These are phyloP conservation scores for Helianthus tuberosus DNA, from an alignment of 129 eudicot genomes.

Conservation along the genomic window DNA sequence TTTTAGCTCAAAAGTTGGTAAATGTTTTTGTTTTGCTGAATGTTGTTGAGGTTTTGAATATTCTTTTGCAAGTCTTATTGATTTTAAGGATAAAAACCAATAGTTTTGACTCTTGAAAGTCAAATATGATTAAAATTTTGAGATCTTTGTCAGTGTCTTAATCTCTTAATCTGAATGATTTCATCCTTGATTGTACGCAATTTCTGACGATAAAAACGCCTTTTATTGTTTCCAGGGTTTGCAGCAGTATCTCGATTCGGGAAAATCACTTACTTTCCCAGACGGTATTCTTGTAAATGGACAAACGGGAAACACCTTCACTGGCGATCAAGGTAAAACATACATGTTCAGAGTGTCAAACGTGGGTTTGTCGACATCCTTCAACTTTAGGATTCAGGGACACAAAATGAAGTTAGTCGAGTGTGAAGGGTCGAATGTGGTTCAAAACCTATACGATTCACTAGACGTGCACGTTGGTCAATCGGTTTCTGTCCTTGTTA, in stretches of 20 bases:
- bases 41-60: background rate
- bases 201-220: background rate
- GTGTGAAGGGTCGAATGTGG: conserved; percentile 89
- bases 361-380: conserved; percentile 77
- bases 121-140: background rate
- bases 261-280: conserved; percentile 73
- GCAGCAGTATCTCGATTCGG: conserved; percentile 67
- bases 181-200: background rate
- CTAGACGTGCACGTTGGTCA: conserved; percentile 94
- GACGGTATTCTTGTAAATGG: conserved; percentile 86
- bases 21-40: conserved; percentile 8
- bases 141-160: background rate
- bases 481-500: conserved; percentile 81
- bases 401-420: conserved; percentile 89
- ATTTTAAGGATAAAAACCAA: background rate
- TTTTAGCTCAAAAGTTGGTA: conserved; percentile 6
- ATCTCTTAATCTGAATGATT: background rate
- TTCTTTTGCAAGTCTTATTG: background rate
- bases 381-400: conserved; percentile 90
- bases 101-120: conserved; percentile 18
- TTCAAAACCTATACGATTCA: conserved; percentile 72
- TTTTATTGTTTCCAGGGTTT: conserved; percentile 52
- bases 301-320: conserved; percentile 55
- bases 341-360: conserved; percentile 95
- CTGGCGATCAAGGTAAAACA: conserved; percentile 82